Conservation (phyloP, 192 early-diverging fungal genomes). For the Backusella morwellensis region DNA sequence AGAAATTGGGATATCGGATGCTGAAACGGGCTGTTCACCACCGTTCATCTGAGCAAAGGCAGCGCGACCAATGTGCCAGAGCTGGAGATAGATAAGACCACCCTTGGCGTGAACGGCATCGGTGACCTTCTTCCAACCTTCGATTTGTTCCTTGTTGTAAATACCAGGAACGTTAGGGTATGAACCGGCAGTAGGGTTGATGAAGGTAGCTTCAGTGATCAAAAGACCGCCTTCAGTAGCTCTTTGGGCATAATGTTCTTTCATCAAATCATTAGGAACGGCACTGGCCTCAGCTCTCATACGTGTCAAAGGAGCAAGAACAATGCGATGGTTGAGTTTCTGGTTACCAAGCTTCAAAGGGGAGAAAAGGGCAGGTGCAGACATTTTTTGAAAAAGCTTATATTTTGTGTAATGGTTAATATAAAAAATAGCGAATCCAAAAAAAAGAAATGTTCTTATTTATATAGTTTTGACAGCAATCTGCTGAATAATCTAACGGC, state of each 20-base stretch:
- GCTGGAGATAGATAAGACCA: constrained; percentile 52
- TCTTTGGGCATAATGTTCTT: neutral
- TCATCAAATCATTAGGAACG: constrained; percentile 8
- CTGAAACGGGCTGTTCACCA: constrained; percentile 8
- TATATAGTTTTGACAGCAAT: neutral
- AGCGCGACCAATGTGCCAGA: constrained; percentile 44
- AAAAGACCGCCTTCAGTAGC: constrained; percentile 18
- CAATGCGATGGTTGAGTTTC: constrained; percentile 8
- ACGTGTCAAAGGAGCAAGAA: constrained; percentile 20
- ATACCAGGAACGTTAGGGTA: constrained; percentile 36
- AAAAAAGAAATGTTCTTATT: neutral
- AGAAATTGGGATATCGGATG: constrained; percentile 18
- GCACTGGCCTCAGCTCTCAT: neutral
- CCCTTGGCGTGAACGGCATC: constrained; percentile 56
- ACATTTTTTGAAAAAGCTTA: neutral
- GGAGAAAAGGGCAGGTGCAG: constrained; percentile 10
- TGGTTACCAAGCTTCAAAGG: constrained; percentile 14
- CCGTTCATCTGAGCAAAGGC: neutral
- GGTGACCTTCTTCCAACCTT: constrained; percentile 50
- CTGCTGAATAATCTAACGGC: neutral
- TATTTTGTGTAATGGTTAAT: neutral
- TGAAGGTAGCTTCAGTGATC: constrained; percentile 12
- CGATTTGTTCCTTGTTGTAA: constrained; percentile 36
- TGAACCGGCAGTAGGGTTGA: constrained; percentile 2
- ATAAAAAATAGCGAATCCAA: neutral